A percentile compares a stretch with the other conserved stretches of the same genome.
phyloP scores from a whole-genome alignment of 2,329 filamentous ascomycete species.

The Reticulascus tulasneorum region DNA sequence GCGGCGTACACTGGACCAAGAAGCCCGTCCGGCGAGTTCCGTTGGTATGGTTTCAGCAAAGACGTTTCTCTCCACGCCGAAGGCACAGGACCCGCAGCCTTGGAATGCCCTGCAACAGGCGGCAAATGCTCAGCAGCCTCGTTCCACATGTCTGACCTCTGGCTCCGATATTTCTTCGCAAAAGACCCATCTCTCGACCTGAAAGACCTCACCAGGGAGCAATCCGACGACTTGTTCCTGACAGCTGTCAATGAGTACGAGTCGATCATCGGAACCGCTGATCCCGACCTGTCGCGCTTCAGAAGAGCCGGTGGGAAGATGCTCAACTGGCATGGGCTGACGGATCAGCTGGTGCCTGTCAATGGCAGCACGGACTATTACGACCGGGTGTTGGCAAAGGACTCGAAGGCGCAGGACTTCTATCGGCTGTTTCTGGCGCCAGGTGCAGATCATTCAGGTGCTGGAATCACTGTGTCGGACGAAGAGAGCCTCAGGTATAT shows the following conservation, averaged over 20 bases:
- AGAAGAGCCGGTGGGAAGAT: constrained; percentile 32
- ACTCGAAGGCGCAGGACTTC: constrained; percentile 33
- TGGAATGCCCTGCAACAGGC: too few relatives aligned
- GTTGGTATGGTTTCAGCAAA: constrained; percentile 1
- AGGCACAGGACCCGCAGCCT: too few relatives aligned
- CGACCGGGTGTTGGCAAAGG: constrained; percentile 17
- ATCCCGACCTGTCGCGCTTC: constrained; percentile 25
- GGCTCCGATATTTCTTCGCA: constrained; percentile 13
- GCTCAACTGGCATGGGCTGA: constrained; percentile 35
- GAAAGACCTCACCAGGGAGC: constrained; percentile 2
- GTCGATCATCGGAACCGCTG: constrained; percentile 20
- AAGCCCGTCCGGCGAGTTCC: neutral
- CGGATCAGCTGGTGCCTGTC: constrained; percentile 31
- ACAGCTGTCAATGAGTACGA: constrained; percentile 14
- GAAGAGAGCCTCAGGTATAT: constrained; percentile 26
- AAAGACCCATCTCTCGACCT: constrained; percentile 22
- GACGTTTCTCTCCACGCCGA: neutral
- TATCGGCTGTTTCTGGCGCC: constrained; percentile 47
- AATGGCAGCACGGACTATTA: constrained; percentile 25
- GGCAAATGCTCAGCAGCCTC: too few relatives aligned
- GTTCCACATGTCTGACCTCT: neutral
- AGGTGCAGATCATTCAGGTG: constrained; percentile 46
- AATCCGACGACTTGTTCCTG: constrained; percentile 11
- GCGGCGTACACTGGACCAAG: constrained; percentile 10
- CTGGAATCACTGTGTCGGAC: constrained; percentile 36